A percentile compares a stretch with the other conserved stretches of the same genome.
phyloP scores from a whole-genome alignment of 257 asterid genomes.

The Gentiana dahurica region DNA sequence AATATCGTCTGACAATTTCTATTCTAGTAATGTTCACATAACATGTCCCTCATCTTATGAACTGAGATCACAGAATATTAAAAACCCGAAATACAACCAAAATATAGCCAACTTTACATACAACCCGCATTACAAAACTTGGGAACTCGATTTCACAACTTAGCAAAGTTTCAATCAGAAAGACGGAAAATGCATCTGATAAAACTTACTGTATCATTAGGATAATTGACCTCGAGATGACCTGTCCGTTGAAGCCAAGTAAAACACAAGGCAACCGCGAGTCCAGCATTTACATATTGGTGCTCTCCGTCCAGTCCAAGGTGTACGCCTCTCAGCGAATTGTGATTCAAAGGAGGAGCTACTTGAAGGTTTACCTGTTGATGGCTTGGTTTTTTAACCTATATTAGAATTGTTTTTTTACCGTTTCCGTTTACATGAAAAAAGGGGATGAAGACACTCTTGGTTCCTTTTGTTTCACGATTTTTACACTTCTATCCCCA shows the following conservation, averaged over 20 bases:
- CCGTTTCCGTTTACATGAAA: neutral
- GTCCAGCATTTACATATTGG: constrained; percentile 86
- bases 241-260: constrained; percentile 90
- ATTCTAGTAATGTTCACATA: too few relatives aligned
- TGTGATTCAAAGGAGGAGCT: constrained; percentile 65
- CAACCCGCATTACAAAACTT: too few relatives aligned
- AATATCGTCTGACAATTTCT: too few relatives aligned
- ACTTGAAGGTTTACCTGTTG: constrained; percentile 71
- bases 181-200: constrained; percentile 5
- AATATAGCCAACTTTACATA: too few relatives aligned
- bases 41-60: too few relatives aligned
- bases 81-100: too few relatives aligned
- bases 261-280: constrained; percentile 78
- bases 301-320: constrained; percentile 96
- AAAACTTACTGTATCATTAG: constrained; percentile 59
- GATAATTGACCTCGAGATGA: constrained; percentile 58
- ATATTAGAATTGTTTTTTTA: too few relatives aligned
- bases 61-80: too few relatives aligned
- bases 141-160: too few relatives aligned
- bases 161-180: constrained; percentile 7
- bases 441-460: too few relatives aligned
- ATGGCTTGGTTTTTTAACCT: constrained; percentile 13
- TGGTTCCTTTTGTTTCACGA: too few relatives aligned
- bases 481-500: too few relatives aligned
- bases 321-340: constrained; percentile 44